Evolutionary conservation across 768 basidiomycete genomes (phyloP), one percentile per base, ranked within the genome.

Genomic region (Mycena filopes): DNA sequence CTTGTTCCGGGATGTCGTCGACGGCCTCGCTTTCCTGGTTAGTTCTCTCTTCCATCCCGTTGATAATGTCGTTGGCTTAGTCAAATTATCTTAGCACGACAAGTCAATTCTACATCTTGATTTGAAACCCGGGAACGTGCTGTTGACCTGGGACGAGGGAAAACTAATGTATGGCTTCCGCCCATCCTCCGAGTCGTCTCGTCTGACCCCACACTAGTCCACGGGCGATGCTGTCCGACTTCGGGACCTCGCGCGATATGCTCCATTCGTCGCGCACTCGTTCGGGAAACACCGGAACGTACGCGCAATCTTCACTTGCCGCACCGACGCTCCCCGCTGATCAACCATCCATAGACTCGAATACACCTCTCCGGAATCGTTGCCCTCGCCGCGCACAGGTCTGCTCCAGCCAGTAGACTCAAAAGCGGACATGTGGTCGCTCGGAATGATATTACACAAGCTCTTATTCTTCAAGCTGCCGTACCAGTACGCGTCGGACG

Each of bases 201-300:
- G 43, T 38, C 43, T 51, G 51, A 36, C 36, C 66, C 13, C 46
- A 58, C 13, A 41, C 40, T 50, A 96, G 95, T 62, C 96, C 96
- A 4, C 87, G 94, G 71, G 96, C 95, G 1, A 95, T 98, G 93
- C 82, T 98, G 20, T 95, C 94, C 2, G 96, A 98, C 71, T 98
- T 98, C 76, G 96, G 96, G 20, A 97, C 96, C 0, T 95, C 94
- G 26, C 89, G 94, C 51, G 95, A 97, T 72, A 94, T 94, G 92
- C 81, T 96, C 20, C 85, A 89, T 51, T 84, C 88, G 8, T 82
- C 87, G 20, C 79, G 87, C 15, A 78, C 83, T 18, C 86, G 96
- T 25, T 92, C 93, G 3, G 96, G 96, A n/a, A 95, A 96, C 71
- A 98, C 96, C 12, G 96, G 96, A 72, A 98, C 96, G 87, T 93